These are phyloP conservation scores for Thamnidium elegans DNA, from an alignment of 192 early-diverging fungal genomes.

Conservation along the genomic window DNA sequence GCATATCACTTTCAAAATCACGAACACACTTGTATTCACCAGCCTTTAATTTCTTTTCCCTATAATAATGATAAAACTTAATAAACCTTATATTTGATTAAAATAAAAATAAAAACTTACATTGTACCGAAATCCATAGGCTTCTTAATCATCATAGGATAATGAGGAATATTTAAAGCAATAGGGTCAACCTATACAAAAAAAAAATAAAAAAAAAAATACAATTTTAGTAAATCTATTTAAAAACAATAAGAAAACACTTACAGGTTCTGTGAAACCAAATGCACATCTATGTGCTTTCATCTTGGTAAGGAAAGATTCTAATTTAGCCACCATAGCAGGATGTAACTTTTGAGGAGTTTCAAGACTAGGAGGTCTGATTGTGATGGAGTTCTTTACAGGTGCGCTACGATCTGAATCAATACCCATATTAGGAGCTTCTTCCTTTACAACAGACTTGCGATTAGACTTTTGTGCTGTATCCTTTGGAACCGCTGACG, in stretches of 20 bases:
- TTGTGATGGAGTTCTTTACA: too few species aligned
- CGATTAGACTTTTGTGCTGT: too few species aligned
- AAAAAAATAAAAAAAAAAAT: neutral
- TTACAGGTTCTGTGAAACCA: conserved; percentile 45
- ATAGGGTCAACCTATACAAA: conserved; percentile 40
- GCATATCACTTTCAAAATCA: conserved; percentile 59
- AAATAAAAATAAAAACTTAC: conserved; percentile 7
- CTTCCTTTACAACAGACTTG: too few species aligned
- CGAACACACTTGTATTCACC: conserved; percentile 28
- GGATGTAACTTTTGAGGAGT: neutral
- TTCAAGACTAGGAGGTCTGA: neutral
- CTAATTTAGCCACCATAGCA: conserved; percentile 32
- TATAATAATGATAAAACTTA: neutral
- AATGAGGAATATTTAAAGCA: conserved; percentile 46
- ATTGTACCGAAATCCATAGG: conserved; percentile 79
- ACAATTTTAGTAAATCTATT: neutral
- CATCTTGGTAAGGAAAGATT: conserved; percentile 35
- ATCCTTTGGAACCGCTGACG: too few species aligned
- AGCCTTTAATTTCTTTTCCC: conserved; percentile 43
- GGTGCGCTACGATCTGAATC: too few species aligned
- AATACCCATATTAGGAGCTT: too few species aligned
- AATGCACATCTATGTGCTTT: conserved; percentile 33
- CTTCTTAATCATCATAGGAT: conserved; percentile 49
- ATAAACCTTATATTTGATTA: neutral
- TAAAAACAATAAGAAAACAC: neutral